Evolutionary conservation across 2,329 filamentous ascomycete genomes (phyloP).

Genomic region (Aureobasidium pullulans): DNA sequence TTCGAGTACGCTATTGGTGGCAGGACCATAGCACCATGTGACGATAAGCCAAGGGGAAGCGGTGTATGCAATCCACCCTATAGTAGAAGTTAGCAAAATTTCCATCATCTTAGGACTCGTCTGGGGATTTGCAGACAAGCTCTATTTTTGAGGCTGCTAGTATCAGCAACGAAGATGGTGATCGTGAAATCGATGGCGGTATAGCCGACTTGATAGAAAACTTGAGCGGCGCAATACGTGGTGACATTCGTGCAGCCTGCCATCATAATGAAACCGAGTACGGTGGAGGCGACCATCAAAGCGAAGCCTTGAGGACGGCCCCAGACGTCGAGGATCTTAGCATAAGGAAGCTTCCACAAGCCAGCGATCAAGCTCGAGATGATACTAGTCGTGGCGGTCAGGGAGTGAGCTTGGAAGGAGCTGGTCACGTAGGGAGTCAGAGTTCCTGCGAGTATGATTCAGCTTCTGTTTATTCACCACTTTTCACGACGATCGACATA

Average conservation of each 20-base stretch:
- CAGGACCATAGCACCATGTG: constrained; percentile 23
- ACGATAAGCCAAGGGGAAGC: constrained; percentile 27
- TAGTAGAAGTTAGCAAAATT: too few relatives aligned
- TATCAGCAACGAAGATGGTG: constrained; percentile 28
- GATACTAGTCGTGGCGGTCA: constrained; percentile 30
- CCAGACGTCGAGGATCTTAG: constrained; percentile 35
- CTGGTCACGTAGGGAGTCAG: constrained; percentile 35
- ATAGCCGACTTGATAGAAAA: constrained; percentile 26
- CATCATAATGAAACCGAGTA: constrained; percentile 24
- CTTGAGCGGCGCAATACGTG: constrained; percentile 25
- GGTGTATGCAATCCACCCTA: constrained; percentile 23
- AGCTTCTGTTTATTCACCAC: background rate
- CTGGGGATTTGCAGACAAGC: too few relatives aligned
- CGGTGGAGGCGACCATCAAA: constrained; percentile 24
- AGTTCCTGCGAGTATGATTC: constrained; percentile 12
- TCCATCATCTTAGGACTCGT: too few relatives aligned
- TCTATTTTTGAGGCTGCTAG: constrained; percentile 14
- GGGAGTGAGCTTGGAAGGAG: constrained; percentile 27
- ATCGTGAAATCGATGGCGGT: constrained; percentile 25
- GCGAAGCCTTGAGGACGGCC: constrained; percentile 34
- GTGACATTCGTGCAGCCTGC: constrained; percentile 23
- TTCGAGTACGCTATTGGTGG: constrained; percentile 21
- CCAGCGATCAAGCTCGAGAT: constrained; percentile 31
- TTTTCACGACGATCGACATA: constrained; percentile 5
- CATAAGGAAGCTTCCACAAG: constrained; percentile 30